Percentiles rank a stretch among this genome's conserved stretches.
Evolutionary conservation across 2,329 filamentous ascomycete genomes (phyloP).

Genomic region (Paecilomyces fulvus): DNA sequence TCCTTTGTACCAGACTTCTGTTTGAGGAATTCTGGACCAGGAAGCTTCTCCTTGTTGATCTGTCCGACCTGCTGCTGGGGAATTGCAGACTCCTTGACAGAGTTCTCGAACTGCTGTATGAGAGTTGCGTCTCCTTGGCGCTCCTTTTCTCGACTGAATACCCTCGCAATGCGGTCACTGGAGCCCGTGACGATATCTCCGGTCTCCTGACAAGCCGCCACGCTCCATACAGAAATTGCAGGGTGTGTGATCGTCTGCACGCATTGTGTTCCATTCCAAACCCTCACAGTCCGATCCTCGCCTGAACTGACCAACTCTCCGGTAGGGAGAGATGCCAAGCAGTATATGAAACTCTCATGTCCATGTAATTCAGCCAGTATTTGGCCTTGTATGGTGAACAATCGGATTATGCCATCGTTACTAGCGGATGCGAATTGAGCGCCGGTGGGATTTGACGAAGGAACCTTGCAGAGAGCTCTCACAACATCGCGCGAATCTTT

Average conservation of each 20-base stretch:
- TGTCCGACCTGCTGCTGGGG: constrained; percentile 74
- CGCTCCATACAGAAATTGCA: constrained; percentile 90
- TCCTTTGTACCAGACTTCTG: constrained; percentile 86
- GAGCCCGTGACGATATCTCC: constrained; percentile 92
- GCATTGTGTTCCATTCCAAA: constrained; percentile 79
- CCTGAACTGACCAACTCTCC: constrained; percentile 86
- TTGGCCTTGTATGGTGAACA: constrained; percentile 77
- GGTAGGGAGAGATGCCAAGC: constrained; percentile 64
- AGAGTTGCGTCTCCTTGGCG: constrained; percentile 61
- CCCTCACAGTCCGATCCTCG: constrained; percentile 83
- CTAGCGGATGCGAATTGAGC: constrained; percentile 92
- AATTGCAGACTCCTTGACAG: constrained; percentile 75
- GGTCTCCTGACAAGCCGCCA: constrained; percentile 70
- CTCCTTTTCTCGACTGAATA: constrained; percentile 68
- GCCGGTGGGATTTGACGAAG: constrained; percentile 64
- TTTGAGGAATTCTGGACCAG: constrained; percentile 77
- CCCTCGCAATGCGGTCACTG: constrained; percentile 75
- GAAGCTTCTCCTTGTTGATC: constrained; percentile 86
- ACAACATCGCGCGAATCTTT: constrained; percentile 73
- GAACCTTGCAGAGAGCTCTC: constrained; percentile 78
- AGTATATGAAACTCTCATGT: constrained; percentile 94
- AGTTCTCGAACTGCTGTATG: constrained; percentile 67
- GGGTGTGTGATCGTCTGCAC: constrained; percentile 95
- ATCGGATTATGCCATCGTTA: constrained; percentile 79
- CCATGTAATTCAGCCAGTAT: constrained; percentile 71